Percentiles rank a stretch among this genome's conserved stretches.
Conservation (phyloP, 495 filamentous ascomycete species). For the Podospora pseudopauciseta region DNA sequence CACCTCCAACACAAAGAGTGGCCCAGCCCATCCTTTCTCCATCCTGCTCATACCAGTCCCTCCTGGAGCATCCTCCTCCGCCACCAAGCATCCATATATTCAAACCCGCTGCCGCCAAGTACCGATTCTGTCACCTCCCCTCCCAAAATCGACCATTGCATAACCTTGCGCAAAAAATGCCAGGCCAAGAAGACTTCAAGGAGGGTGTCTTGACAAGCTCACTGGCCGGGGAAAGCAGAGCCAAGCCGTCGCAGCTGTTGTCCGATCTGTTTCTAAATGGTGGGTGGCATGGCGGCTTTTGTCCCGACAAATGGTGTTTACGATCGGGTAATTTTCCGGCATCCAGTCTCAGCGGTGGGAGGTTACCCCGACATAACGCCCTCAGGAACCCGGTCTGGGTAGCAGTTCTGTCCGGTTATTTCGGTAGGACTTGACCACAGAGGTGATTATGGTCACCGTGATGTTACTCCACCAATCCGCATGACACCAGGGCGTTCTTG, state of each 20-base stretch:
- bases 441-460: neutral
- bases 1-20: neutral
- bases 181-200: neutral
- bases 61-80: slow-evolving; percentile 15
- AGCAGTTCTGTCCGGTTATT: slow-evolving; percentile 10
- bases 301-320: slow-evolving; percentile 18
- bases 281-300: neutral
- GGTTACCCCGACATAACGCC: neutral
- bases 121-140: slow-evolving; percentile 16
- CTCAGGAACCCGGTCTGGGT: slow-evolving; percentile 1
- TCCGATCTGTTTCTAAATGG: neutral
- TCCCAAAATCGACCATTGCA: slow-evolving; percentile 12
- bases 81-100: slow-evolving; percentile 4
- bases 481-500: neutral
- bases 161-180: slow-evolving; percentile 1
- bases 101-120: slow-evolving; percentile 5
- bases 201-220: slow-evolving; percentile 12
- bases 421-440: slow-evolving; percentile 6
- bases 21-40: neutral
- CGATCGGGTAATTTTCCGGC: slow-evolving; percentile 26
- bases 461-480: slow-evolving; percentile 17
- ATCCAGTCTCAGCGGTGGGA: slow-evolving; percentile 10
- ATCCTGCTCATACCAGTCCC: neutral
- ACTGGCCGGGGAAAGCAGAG: slow-evolving; percentile 20
- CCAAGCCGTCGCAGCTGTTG: slow-evolving; percentile 16